Evolutionary conservation across 2,329 filamentous ascomycete genomes (phyloP).

Genomic region (Bipolaris bicolor): DNA sequence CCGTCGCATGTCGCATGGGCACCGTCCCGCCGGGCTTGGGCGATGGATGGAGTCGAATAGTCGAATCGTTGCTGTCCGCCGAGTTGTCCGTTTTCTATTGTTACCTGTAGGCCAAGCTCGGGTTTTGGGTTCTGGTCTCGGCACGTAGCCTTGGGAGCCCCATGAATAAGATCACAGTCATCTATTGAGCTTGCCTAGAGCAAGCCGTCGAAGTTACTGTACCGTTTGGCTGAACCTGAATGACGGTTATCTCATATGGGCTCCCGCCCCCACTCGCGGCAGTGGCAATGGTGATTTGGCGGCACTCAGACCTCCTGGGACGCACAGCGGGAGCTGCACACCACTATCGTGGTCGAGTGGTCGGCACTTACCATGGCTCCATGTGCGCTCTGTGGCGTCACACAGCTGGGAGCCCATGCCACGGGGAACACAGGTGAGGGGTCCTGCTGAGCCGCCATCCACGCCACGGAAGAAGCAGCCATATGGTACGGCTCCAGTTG

Average conservation of each 20-base stretch:
- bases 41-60: conserved; percentile 34
- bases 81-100: conserved; percentile 34
- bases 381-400: conserved; percentile 44
- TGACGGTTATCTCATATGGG: neutral
- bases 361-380: conserved; percentile 38
- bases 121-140: conserved; percentile 9
- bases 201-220: neutral
- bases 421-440: conserved; percentile 25
- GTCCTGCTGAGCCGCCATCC: conserved; percentile 38
- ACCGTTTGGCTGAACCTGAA: conserved; percentile 1
- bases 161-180: neutral
- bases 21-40: conserved; percentile 38
- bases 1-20: conserved; percentile 20
- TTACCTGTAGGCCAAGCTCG: conserved; percentile 19
- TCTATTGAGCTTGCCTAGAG: neutral
- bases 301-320: neutral
- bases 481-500: conserved; percentile 18
- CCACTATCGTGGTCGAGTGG: conserved; percentile 29
- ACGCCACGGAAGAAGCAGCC: conserved; percentile 38
- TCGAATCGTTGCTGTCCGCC: conserved; percentile 31
- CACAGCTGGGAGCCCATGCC: conserved; percentile 24
- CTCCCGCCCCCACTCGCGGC: conserved; percentile 11
- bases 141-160: conserved; percentile 6
- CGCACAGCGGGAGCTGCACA: conserved; percentile 2
- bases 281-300: neutral